Percentiles rank a stretch among this genome's conserved stretches.
Evolutionary conservation across 305 asterid species (phyloP).

Genomic region (Nicotiana rustica): DNA sequence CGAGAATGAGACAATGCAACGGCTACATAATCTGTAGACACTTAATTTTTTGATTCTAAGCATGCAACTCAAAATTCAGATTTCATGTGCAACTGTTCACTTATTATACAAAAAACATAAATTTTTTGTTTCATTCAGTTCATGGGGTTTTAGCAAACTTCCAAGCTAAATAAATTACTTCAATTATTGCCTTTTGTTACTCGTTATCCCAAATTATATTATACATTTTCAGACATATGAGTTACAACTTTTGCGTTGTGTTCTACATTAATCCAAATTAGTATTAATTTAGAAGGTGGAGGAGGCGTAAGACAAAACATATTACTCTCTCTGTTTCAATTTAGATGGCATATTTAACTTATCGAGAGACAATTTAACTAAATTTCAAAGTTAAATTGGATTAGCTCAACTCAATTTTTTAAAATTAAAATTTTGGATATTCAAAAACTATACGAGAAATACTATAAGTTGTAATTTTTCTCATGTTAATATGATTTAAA

Average conservation of each 20-base stretch:
- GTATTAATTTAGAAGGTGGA: not conserved
- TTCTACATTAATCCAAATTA: not conserved
- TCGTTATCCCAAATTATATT: not conserved
- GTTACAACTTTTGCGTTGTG: not conserved
- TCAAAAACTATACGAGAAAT: too few species aligned
- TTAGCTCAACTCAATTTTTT: too few species aligned
- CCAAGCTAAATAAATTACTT: not conserved
- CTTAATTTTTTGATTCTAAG: not conserved
- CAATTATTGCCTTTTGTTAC: not conserved
- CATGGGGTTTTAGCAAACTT: not conserved
- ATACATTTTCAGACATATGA: not conserved
- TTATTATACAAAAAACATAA: not conserved
- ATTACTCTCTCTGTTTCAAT: too few species aligned
- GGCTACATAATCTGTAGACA: slow-evolving; percentile 43
- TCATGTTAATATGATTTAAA: too few species aligned
- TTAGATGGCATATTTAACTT: too few species aligned
- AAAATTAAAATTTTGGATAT: too few species aligned
- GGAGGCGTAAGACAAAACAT: not conserved
- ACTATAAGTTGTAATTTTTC: too few species aligned
- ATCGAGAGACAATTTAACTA: too few species aligned
- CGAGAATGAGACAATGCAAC: slow-evolving; percentile 51
- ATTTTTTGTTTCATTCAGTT: not conserved
- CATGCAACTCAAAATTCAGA: slow-evolving; percentile 30
- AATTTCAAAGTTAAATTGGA: too few species aligned
- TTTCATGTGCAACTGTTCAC: slow-evolving; percentile 29